These are phyloP conservation scores for Kwoniella europaea DNA, from an alignment of 768 basidiomycete genomes.

Conservation along the genomic window DNA sequence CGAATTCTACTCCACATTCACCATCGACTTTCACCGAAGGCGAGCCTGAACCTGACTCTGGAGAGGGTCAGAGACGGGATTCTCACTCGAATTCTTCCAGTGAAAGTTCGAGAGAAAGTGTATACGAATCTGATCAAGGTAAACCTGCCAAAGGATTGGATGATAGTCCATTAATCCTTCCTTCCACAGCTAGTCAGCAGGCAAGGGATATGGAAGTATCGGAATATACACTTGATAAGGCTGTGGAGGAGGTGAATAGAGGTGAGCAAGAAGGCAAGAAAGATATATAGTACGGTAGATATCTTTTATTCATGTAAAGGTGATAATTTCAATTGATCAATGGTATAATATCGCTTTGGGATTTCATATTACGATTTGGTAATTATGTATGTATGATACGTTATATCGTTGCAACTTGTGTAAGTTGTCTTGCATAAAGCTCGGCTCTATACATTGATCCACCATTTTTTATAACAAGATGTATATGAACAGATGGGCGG, in stretches of 20 bases:
- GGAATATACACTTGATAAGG: conserved; percentile 39
- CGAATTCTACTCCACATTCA: conserved; percentile 29
- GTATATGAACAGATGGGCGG: too few species aligned
- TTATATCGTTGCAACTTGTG: too few species aligned
- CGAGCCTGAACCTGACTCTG: not conserved
- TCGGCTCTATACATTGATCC: too few species aligned
- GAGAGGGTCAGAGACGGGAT: not conserved
- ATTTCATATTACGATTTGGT: too few species aligned
- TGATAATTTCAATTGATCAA: too few species aligned
- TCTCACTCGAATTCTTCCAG: too few species aligned
- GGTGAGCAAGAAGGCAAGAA: conserved; percentile 19
- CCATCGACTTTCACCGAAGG: conserved; percentile 17
- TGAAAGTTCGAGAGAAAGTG: too few species aligned
- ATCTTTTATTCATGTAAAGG: too few species aligned
- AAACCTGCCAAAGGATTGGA: conserved; percentile 25
- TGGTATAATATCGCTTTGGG: too few species aligned
- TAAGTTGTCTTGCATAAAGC: too few species aligned
- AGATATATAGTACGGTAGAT: conserved; percentile 1
- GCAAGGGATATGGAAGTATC: conserved; percentile 41
- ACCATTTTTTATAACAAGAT: too few species aligned
- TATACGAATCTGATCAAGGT: not conserved
- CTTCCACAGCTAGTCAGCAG: conserved; percentile 25
- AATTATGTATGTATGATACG: too few species aligned
- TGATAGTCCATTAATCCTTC: conserved; percentile 51
- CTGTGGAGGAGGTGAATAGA: conserved; percentile 27